These are phyloP conservation scores for Oryza australiensis DNA, from an alignment of 176 grass and related monocot genomes.

Conservation along the genomic window DNA sequence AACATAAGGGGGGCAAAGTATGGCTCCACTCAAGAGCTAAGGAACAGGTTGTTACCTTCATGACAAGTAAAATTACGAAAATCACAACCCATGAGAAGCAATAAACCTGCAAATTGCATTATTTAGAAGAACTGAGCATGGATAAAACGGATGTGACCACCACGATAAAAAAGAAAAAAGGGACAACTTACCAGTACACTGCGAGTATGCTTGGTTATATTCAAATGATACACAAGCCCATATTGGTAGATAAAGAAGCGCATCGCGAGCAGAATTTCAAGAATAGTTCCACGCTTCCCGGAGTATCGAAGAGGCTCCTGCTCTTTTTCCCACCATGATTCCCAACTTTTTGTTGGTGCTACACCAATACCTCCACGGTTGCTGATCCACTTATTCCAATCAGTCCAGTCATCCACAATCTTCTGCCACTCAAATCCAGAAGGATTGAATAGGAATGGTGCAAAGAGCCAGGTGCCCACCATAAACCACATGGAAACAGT, in stretches of 20 bases:
- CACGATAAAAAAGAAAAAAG: not conserved
- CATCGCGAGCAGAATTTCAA: constrained; percentile 82
- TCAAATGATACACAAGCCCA: constrained; percentile 95
- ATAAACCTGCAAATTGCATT: constrained; percentile 69
- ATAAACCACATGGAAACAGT: constrained; percentile 99
- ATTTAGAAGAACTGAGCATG: constrained; percentile 12
- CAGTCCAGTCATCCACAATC: constrained; percentile 96
- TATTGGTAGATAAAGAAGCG: constrained; percentile 98
- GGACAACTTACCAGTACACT: constrained; percentile 78
- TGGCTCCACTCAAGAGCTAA: not conserved
- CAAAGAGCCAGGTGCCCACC: constrained; percentile 95
- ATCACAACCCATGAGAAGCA: constrained; percentile 89
- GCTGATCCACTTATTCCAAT: constrained; percentile 99
- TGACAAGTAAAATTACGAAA: constrained; percentile 69
- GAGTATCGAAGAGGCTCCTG: constrained; percentile 85
- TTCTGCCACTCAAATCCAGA: constrained; percentile 99
- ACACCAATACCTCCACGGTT: constrained; percentile 96
- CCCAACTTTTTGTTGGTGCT: constrained; percentile 82
- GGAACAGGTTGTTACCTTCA: constrained; percentile 62
- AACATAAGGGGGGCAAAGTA: not conserved
- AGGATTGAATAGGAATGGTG: constrained; percentile 94
- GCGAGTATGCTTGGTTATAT: constrained; percentile 65
- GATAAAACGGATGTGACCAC: not conserved
- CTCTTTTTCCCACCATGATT: constrained; percentile 99
- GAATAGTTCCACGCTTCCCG: constrained; percentile 79